These are phyloP conservation scores for Colletotrichum endophyticum DNA, from an alignment of 2,329 filamentous ascomycete species.

Conservation along the genomic window DNA sequence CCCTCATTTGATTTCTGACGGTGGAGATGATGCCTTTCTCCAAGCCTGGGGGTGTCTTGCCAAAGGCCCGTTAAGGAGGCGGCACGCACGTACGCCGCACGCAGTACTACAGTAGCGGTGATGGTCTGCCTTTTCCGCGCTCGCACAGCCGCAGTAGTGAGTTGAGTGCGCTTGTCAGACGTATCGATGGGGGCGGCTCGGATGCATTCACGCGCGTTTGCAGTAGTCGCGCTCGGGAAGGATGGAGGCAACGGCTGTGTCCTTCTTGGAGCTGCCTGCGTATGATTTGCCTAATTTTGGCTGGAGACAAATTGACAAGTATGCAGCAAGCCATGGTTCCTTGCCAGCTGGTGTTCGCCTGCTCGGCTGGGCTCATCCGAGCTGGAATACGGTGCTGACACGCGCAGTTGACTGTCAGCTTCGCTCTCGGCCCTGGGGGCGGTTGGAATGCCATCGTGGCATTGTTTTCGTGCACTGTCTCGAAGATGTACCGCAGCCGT, in stretches of 20 bases:
- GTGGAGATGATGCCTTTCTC: background rate
- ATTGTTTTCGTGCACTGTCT: background rate
- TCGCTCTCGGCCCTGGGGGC: background rate
- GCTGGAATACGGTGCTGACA: background rate
- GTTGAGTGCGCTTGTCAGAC: background rate
- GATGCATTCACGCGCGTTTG: background rate
- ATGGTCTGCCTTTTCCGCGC: background rate
- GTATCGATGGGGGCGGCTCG: background rate
- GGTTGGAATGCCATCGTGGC: background rate
- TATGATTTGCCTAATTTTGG: background rate
- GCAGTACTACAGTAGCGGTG: background rate
- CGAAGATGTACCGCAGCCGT: background rate
- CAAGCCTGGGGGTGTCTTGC: background rate
- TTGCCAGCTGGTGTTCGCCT: background rate
- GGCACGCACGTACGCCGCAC: background rate
- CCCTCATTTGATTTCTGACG: background rate
- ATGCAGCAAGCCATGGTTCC: background rate
- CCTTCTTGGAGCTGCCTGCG: background rate
- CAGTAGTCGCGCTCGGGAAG: background rate
- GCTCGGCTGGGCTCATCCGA: background rate
- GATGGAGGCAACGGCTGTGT: background rate
- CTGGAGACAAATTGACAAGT: background rate
- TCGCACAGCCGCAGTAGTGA: background rate
- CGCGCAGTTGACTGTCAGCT: background rate
- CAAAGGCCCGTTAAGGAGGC: background rate